Percentiles rank a stretch among this genome's conserved stretches.
These are phyloP conservation scores for Neurospora sp. DNA, from an alignment of 2,329 filamentous ascomycete genomes.

Conservation along the genomic window DNA sequence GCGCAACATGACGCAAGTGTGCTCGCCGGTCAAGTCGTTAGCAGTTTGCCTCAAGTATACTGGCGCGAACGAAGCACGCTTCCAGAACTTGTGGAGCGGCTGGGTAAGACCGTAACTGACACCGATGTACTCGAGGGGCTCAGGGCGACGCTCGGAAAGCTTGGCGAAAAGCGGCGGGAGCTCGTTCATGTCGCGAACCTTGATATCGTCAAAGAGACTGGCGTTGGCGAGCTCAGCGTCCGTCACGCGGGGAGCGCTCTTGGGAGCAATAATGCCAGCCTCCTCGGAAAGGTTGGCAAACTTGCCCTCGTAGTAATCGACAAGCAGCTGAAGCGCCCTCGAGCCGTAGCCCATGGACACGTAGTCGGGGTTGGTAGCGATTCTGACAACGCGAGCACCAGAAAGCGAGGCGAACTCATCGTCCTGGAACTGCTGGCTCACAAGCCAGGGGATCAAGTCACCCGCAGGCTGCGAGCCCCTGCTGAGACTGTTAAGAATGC, in stretches of 20 bases:
- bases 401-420: slow-evolving; percentile 91
- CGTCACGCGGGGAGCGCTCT: slow-evolving; percentile 67
- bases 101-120: slow-evolving; percentile 90
- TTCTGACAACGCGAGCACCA: slow-evolving; percentile 83
- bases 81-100: slow-evolving; percentile 93
- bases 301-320: slow-evolving; percentile 91
- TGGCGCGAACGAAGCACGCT: slow-evolving; percentile 72
- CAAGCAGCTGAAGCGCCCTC: slow-evolving; percentile 75
- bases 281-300: slow-evolving; percentile 77
- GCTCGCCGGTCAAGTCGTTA: slow-evolving; percentile 93
- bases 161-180: slow-evolving; percentile 93
- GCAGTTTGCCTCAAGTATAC: slow-evolving; percentile 91
- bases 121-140: slow-evolving; percentile 80
- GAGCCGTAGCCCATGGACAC: slow-evolving; percentile 87
- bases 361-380: slow-evolving; percentile 94
- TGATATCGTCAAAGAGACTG: slow-evolving; percentile 73
- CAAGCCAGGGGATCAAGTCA: slow-evolving; percentile 93
- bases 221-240: slow-evolving; percentile 71
- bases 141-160: slow-evolving; percentile 71
- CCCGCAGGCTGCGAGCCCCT: slow-evolving; percentile 82
- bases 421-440: slow-evolving; percentile 97
- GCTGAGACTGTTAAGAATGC: slow-evolving; percentile 80
- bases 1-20: slow-evolving; percentile 94
- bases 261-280: slow-evolving; percentile 41
- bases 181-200: slow-evolving; percentile 76